phyloP scores from a whole-genome alignment of 2,329 filamentous ascomycete species.

The Trichoderma lentiforme region DNA sequence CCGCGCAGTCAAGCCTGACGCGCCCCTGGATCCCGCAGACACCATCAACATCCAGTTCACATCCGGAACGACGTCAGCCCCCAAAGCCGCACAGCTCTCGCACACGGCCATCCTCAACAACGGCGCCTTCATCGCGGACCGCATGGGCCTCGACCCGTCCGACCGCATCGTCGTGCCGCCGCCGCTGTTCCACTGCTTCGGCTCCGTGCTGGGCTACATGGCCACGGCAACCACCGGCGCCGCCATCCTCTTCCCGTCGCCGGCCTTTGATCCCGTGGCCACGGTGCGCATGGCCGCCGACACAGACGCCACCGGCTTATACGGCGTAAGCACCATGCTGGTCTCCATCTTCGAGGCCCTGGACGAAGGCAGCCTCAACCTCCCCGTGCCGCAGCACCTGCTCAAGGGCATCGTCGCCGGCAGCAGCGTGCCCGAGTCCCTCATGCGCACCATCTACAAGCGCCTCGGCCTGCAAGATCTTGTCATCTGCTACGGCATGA shows the following conservation, averaged over 20 bases:
- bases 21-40: conserved; percentile 57
- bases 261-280: conserved; percentile 79
- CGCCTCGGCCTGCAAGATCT: conserved; percentile 74
- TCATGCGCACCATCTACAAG: conserved; percentile 74
- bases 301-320: conserved; percentile 61
- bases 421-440: conserved; percentile 73
- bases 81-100: conserved; percentile 86
- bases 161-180: conserved; percentile 84
- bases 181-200: conserved; percentile 88
- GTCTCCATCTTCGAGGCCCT: conserved; percentile 80
- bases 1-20: conserved; percentile 40
- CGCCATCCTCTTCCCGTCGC: conserved; percentile 78
- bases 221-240: conserved; percentile 80
- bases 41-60: conserved; percentile 96
- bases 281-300: conserved; percentile 57
- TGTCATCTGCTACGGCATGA: conserved; percentile 97
- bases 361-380: conserved; percentile 34
- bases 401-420: conserved; percentile 92
- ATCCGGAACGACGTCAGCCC: conserved; percentile 84
- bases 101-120: conserved; percentile 92
- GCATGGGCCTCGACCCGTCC: conserved; percentile 72
- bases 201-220: conserved; percentile 90
- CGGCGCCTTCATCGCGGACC: conserved; percentile 74
- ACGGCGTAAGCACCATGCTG: conserved; percentile 95
- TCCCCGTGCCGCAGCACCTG: conserved; percentile 40